phyloP scores from a whole-genome alignment of 805 yeast genomes.

The Dipodascus geniculatus region DNA sequence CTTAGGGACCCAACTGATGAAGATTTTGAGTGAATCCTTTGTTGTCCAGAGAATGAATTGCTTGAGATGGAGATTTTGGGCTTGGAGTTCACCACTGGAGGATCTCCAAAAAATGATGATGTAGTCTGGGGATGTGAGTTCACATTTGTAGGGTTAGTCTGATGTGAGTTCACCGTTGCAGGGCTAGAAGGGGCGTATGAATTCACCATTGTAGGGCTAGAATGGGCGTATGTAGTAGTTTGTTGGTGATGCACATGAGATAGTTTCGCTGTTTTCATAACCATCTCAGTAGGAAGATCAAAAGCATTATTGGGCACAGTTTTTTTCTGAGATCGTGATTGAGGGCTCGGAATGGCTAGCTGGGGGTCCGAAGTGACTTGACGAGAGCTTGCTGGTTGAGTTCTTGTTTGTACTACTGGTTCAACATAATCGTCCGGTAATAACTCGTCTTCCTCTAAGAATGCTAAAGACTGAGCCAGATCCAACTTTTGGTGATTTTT shows the following conservation, averaged over 20 bases:
- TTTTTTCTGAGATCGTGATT: slow-evolving; percentile 4
- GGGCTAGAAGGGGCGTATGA: too few relatives aligned
- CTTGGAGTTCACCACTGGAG: not conserved
- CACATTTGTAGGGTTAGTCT: not conserved
- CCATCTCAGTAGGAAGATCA: slow-evolving; percentile 24
- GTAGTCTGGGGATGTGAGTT: not conserved
- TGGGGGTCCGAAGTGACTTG: not conserved
- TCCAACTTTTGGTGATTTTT: not conserved
- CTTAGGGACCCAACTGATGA: not conserved
- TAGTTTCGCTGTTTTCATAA: slow-evolving; percentile 17
- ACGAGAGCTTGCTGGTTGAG: not conserved
- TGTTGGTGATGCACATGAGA: slow-evolving; percentile 6
- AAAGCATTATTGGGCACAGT: slow-evolving; percentile 17
- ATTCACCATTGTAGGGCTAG: too few relatives aligned
- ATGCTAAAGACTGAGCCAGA: not conserved
- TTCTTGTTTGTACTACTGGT: not conserved
- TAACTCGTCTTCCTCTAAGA: slow-evolving; percentile 25
- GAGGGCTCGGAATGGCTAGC: slow-evolving; percentile 1
- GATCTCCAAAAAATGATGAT: not conserved
- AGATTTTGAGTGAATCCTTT: not conserved
- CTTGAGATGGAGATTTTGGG: not conserved
- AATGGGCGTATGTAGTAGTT: not conserved
- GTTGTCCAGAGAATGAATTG: not conserved
- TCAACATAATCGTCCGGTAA: slow-evolving; percentile 20
- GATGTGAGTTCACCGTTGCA: not conserved